phyloP scores from a whole-genome alignment of 768 basidiomycete species.

The Holtermanniella nyarrowii region DNA sequence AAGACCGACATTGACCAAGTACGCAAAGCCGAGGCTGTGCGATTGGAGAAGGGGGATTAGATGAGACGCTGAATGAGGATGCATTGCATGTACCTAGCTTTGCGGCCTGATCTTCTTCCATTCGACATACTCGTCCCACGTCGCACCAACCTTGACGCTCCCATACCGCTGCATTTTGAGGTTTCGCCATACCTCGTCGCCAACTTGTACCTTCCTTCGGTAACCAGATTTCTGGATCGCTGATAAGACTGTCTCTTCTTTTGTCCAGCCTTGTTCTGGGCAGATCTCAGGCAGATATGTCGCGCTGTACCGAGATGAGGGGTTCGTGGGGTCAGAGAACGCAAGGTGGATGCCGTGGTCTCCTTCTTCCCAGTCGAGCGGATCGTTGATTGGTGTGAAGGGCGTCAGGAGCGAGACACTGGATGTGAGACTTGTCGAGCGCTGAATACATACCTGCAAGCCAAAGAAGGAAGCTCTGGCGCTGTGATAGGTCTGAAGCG shows the following conservation, averaged over 20 bases:
- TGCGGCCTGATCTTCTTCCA: conserved; percentile 12
- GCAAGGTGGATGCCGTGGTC: conserved; percentile 83
- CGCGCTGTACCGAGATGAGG: conserved; percentile 51
- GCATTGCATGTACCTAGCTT: background rate
- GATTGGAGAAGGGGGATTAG: conserved; percentile 54
- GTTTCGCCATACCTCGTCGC: conserved; percentile 30
- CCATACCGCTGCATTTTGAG: conserved; percentile 31
- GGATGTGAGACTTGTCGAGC: conserved; percentile 4
- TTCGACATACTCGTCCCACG: conserved; percentile 20
- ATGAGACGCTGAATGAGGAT: background rate
- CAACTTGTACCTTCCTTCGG: conserved; percentile 19
- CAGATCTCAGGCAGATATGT: conserved; percentile 91
- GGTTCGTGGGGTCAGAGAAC: conserved; percentile 49
- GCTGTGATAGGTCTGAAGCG: conserved; percentile 69
- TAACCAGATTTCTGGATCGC: conserved; percentile 89
- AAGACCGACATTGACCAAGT: conserved; percentile 85
- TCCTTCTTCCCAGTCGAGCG: conserved; percentile 88
- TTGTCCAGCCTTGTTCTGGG: conserved; percentile 86
- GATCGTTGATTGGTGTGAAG: conserved; percentile 71
- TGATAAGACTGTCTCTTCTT: conserved; percentile 76
- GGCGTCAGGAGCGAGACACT: conserved; percentile 89
- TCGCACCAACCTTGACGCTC: conserved; percentile 28
- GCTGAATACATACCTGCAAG: conserved; percentile 62
- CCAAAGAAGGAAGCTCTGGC: conserved; percentile 64
- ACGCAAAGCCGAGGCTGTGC: conserved; percentile 79